A percentile compares a stretch with the other conserved stretches of the same genome.
phyloP scores from a whole-genome alignment of 148 eudicot species.

The Suaeda aralocaspica region DNA sequence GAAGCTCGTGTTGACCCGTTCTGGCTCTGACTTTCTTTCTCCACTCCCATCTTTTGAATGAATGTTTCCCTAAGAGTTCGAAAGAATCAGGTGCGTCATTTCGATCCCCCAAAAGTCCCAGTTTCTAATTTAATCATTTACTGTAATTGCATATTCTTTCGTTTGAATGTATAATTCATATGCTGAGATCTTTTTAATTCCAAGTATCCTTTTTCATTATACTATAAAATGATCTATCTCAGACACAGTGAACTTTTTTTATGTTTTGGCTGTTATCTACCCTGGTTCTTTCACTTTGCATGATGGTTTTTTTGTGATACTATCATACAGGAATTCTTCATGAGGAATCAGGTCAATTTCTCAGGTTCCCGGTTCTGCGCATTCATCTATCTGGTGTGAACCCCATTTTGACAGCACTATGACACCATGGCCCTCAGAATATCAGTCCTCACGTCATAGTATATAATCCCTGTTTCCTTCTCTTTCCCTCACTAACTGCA shows the following conservation, averaged over 20 bases:
- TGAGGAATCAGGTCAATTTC: constrained; percentile 74
- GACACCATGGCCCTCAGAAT: constrained; percentile 94
- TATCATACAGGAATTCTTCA: constrained; percentile 54
- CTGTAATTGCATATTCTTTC: neutral
- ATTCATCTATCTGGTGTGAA: constrained; percentile 84
- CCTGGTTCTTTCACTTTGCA: neutral
- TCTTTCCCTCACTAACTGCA: neutral
- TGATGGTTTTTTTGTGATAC: neutral
- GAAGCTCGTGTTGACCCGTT: constrained; percentile 84
- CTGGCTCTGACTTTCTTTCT: constrained; percentile 85
- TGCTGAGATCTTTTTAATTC: neutral
- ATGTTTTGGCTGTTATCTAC: neutral
- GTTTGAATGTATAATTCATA: neutral
- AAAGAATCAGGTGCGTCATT: constrained; percentile 63
- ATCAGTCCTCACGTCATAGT: constrained; percentile 74
- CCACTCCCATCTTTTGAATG: constrained; percentile 91
- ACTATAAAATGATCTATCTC: neutral
- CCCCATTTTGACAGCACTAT: constrained; percentile 88
- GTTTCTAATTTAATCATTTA: neutral
- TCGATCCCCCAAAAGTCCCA: neutral
- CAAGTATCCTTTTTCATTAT: neutral
- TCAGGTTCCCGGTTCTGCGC: constrained; percentile 85
- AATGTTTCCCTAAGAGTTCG: constrained; percentile 91
- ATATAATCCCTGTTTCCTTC: constrained; percentile 17
- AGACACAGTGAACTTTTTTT: neutral